These are phyloP conservation scores for Hirsutella minnesotensis DNA, from an alignment of 2,329 filamentous ascomycete species.

Conservation along the genomic window DNA sequence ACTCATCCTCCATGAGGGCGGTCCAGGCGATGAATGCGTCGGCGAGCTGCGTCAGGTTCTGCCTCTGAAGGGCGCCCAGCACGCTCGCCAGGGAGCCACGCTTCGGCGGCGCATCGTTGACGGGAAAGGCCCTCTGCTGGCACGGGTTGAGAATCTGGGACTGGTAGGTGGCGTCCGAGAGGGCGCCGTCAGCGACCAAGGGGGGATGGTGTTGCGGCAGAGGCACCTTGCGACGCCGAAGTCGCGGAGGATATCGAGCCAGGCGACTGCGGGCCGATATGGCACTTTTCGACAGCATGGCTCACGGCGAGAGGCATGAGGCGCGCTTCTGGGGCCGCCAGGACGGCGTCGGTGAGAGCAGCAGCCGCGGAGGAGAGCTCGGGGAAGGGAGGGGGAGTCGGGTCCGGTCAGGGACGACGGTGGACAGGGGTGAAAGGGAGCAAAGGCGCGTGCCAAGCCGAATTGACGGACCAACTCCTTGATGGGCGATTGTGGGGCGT, in stretches of 20 bases:
- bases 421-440: background rate
- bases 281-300: background rate
- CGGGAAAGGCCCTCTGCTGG: too few species aligned
- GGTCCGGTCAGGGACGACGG: too few species aligned
- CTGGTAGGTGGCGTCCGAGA: too few species aligned
- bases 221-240: background rate
- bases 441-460: background rate
- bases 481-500: background rate
- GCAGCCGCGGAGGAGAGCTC: too few species aligned
- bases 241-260: background rate
- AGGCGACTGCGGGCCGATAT: background rate
- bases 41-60: slow-evolving; percentile 11
- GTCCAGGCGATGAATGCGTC: slow-evolving; percentile 17
- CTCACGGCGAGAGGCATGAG: background rate
- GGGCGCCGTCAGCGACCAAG: too few species aligned
- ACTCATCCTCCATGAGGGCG: slow-evolving; percentile 8
- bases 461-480: background rate
- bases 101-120: background rate
- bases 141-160: too few species aligned
- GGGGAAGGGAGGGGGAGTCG: too few species aligned
- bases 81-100: slow-evolving; percentile 6
- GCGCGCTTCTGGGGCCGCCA: background rate
- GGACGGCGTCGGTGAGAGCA: background rate
- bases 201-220: too few species aligned
- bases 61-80: slow-evolving; percentile 19